A percentile compares a stretch with the other conserved stretches of the same genome.
These are phyloP conservation scores for Camptophora hylomeconis DNA, from an alignment of 2,329 filamentous ascomycete genomes.

Conservation along the genomic window DNA sequence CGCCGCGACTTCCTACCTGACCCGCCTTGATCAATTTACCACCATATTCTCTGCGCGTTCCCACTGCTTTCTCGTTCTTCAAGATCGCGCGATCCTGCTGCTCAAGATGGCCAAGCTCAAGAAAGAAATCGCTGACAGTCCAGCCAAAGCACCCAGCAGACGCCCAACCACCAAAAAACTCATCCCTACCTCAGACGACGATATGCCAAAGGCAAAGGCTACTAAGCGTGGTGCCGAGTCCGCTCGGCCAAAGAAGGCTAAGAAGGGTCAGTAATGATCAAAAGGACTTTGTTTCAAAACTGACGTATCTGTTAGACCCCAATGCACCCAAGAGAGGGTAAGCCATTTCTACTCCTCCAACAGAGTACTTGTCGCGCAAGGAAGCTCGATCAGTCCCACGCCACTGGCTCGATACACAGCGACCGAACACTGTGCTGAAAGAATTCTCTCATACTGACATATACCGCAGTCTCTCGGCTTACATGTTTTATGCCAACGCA, in stretches of 20 bases:
- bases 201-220: constrained; percentile 51
- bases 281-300: no score
- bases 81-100: no score
- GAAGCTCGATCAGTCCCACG: no score
- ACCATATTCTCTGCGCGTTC: background rate
- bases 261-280: constrained; percentile 54
- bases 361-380: no score
- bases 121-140: constrained; percentile 1
- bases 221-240: constrained; percentile 50
- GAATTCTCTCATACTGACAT: no score
- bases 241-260: constrained; percentile 50
- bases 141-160: constrained; percentile 2
- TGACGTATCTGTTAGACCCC: constrained; percentile 52
- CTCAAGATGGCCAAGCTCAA: constrained; percentile 2
- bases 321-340: constrained; percentile 99
- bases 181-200: constrained; percentile 23
- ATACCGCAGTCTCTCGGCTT: constrained; percentile 95
- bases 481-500: constrained; percentile 99
- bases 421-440: no score
- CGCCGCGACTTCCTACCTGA: no score
- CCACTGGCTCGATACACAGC: no score
- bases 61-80: no score
- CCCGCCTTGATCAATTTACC: background rate
- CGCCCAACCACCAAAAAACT: constrained; percentile 7
- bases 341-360: no score